These are phyloP conservation scores for Thymus quinquecostatus DNA, from an alignment of 257 asterid species.

Conservation along the genomic window DNA sequence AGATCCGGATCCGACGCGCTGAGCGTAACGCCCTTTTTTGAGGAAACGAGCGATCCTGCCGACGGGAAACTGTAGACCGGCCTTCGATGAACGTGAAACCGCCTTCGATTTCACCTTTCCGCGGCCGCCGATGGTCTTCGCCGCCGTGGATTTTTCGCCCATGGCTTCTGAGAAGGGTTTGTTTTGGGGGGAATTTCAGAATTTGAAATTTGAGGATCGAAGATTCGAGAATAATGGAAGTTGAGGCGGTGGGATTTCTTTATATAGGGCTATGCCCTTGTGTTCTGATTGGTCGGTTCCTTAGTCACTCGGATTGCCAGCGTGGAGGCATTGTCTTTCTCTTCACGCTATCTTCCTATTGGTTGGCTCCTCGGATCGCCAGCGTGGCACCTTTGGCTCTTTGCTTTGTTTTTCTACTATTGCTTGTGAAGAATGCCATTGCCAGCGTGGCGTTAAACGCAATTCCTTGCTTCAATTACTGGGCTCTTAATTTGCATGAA, in stretches of 20 bases:
- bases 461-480: background rate
- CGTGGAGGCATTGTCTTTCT: background rate
- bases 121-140: slow-evolving; percentile 46
- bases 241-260: background rate
- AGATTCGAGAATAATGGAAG: too few relatives aligned
- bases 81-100: slow-evolving; percentile 54
- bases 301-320: slow-evolving; percentile 33
- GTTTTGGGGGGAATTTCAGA: background rate
- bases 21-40: slow-evolving; percentile 61
- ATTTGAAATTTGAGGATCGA: background rate
- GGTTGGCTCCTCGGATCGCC: slow-evolving; percentile 34
- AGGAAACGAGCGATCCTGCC: slow-evolving; percentile 64
- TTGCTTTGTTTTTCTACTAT: slow-evolving; percentile 10
- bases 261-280: background rate
- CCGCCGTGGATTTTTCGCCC: slow-evolving; percentile 38
- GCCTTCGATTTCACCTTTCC: slow-evolving; percentile 47
- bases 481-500: background rate
- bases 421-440: slow-evolving; percentile 31
- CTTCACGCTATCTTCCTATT: slow-evolving; percentile 22
- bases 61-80: slow-evolving; percentile 71
- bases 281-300: slow-evolving; percentile 30
- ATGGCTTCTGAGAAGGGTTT: background rate
- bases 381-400: background rate
- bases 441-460: slow-evolving; percentile 43
- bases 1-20: slow-evolving; percentile 68